Evolutionary conservation across 768 basidiomycete genomes (phyloP).

Genomic region (Xerocomellus chrysenteron): DNA sequence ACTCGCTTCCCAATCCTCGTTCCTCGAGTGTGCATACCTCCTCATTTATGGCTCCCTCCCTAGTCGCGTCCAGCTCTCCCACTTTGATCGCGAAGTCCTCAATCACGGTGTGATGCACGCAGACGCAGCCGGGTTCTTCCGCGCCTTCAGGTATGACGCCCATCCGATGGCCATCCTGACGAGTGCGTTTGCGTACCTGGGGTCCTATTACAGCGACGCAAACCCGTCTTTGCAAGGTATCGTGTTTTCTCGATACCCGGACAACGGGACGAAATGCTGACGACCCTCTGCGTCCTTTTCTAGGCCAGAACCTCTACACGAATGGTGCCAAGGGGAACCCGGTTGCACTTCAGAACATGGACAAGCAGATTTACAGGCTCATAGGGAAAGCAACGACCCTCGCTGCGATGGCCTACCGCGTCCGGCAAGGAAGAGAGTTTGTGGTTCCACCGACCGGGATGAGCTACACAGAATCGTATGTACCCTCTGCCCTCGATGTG

Average conservation of each 20-base stretch:
- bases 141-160: slow-evolving; percentile 82
- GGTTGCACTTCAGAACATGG: slow-evolving; percentile 74
- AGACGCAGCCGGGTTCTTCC: slow-evolving; percentile 68
- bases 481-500: not conserved
- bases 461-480: slow-evolving; percentile 79
- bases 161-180: slow-evolving; percentile 92
- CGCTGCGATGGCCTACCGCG: slow-evolving; percentile 94
- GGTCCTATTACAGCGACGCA: slow-evolving; percentile 84
- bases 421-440: slow-evolving; percentile 87
- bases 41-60: slow-evolving; percentile 88
- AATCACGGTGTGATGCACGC: slow-evolving; percentile 70
- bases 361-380: slow-evolving; percentile 87
- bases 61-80: slow-evolving; percentile 50
- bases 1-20: slow-evolving; percentile 74
- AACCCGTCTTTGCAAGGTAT: slow-evolving; percentile 84
- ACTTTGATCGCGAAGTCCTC: slow-evolving; percentile 75
- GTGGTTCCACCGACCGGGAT: slow-evolving; percentile 80
- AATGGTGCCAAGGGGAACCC: slow-evolving; percentile 63
- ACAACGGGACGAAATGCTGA: slow-evolving; percentile 1
- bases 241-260: not conserved
- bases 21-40: slow-evolving; percentile 82
- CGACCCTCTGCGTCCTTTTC: not conserved
- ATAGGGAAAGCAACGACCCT: slow-evolving; percentile 88
- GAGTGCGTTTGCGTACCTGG: slow-evolving; percentile 83
- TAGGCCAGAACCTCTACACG: slow-evolving; percentile 79